A percentile compares a stretch with the other conserved stretches of the same genome.
These are phyloP conservation scores for Trichoderma asperelloides DNA, from an alignment of 495 filamentous ascomycete genomes.

Conservation along the genomic window DNA sequence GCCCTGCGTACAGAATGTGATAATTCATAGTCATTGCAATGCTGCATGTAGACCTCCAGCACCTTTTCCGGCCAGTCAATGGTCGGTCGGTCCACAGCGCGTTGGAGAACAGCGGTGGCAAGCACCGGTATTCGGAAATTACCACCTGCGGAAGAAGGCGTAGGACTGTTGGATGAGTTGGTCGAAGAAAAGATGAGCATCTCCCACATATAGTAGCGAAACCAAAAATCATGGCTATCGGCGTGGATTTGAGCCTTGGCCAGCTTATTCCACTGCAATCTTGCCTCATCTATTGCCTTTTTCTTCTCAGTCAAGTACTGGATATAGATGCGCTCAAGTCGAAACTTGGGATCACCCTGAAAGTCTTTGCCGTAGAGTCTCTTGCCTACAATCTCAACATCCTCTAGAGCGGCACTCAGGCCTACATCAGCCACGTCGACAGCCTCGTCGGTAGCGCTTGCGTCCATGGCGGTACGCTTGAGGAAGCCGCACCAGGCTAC, in stretches of 20 bases:
- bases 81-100: constrained; percentile 56
- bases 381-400: constrained; percentile 67
- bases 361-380: constrained; percentile 65
- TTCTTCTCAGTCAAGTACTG: constrained; percentile 74
- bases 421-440: constrained; percentile 88
- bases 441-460: constrained; percentile 73
- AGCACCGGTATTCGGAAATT: constrained; percentile 42
- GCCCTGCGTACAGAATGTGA: constrained; percentile 62
- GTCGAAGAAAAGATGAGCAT: constrained; percentile 48
- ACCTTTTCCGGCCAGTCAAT: constrained; percentile 93
- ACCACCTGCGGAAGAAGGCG: constrained; percentile 27
- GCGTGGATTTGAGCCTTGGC: constrained; percentile 48
- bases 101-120: constrained; percentile 64
- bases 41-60: constrained; percentile 69
- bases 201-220: constrained; percentile 84
- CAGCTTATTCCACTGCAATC: constrained; percentile 66
- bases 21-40: constrained; percentile 80
- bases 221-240: constrained; percentile 85
- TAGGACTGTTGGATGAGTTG: constrained; percentile 32
- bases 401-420: constrained; percentile 73
- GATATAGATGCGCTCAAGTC: constrained; percentile 83
- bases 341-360: constrained; percentile 75
- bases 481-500: constrained; percentile 90
- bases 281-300: constrained; percentile 52
- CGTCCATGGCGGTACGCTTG: constrained; percentile 68